Conservation (phyloP, 2,329 filamentous ascomycete species). For the Pseudocercospora eumusae region DNA sequence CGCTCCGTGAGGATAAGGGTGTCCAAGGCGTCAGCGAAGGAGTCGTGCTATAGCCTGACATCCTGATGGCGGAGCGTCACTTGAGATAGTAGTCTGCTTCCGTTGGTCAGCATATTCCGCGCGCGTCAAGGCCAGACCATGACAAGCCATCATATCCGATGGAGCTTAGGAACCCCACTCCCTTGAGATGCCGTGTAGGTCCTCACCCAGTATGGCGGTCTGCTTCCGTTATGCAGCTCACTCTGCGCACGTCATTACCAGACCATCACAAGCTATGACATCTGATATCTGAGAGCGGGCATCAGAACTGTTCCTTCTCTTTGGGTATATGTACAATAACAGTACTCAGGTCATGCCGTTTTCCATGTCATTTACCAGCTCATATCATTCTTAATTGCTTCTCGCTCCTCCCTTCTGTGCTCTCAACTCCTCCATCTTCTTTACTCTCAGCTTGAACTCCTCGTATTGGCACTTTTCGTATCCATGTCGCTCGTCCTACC, state of each 20-base stretch:
- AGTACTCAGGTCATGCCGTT: not conserved
- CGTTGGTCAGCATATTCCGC: too few species aligned
- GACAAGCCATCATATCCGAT: not conserved
- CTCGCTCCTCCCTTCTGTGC: constrained; percentile 79
- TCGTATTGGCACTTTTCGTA: constrained; percentile 99
- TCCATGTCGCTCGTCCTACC: constrained; percentile 87
- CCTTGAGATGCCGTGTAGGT: not conserved
- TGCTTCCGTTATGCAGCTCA: too few species aligned
- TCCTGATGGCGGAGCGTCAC: too few species aligned
- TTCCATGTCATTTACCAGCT: too few species aligned
- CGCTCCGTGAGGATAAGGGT: too few species aligned
- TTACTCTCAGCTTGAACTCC: constrained; percentile 97
- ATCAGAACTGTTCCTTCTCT: not conserved
- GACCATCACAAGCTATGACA: not conserved
- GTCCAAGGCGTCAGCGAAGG: too few species aligned
- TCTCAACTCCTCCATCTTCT: constrained; percentile 96
- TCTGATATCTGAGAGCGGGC: not conserved
- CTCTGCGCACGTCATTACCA: too few species aligned
- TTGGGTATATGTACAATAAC: constrained; percentile 33
- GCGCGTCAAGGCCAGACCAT: too few species aligned
- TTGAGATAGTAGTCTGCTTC: too few species aligned
- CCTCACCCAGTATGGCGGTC: too few species aligned
- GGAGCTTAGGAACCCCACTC: not conserved
- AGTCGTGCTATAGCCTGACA: too few species aligned
- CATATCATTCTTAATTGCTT: constrained; percentile 65